Base-by-base conservation (phyloP, 495 filamentous ascomycete species). In the Penicillium parvum region DNA sequence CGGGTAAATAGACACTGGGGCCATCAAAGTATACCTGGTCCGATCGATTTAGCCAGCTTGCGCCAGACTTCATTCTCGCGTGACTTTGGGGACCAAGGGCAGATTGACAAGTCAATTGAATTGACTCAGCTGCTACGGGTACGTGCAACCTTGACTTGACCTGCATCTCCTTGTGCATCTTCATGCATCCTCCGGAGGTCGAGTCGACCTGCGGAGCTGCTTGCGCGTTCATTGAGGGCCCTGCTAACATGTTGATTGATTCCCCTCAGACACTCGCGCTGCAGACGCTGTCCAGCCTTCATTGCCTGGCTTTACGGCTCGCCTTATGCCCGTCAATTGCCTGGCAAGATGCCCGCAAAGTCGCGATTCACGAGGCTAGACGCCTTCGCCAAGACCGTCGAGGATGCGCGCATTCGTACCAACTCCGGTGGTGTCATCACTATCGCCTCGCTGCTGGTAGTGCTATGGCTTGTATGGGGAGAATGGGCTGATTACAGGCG, bases 331-430 rank as follows among this genome's bases (percentile, higher is more conserved):
- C 50, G 47, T 42, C 58, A 43, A 58, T 56, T 52, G 20, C 35
- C 56, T 43, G 40, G 49, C 47, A 53, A 55, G 14, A 78, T 78
- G 75, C 65, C 72, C 50, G 64, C 71, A 53, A 78, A 76, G 61
- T 94, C 88, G 52, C 84, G 92, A 62, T 95, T 98, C 61, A 95
- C 86, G 33, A 84, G 86, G 72, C 85, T 98, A 32, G 92, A 98
- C 64, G 92, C 92, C 70, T 98, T 98, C 64, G 92, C 90, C 25
- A 98, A 98, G 67, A 98, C 92, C 25, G 92, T 98, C 32, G 94
- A 97, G 60, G 92, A 98, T 83, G 92, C 92, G 48, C 80, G 94
- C 46, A 79, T 97, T 64, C 86, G 94, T 55, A 98, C 92, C n/a
- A 97, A 94, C 9, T 92, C 88, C 9, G 92, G 92, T 36, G 92